Evolutionary conservation across 2,329 filamentous ascomycete genomes (phyloP), one percentile per base, ranked within the genome.

Genomic region (Trichoderma endophyticum): DNA sequence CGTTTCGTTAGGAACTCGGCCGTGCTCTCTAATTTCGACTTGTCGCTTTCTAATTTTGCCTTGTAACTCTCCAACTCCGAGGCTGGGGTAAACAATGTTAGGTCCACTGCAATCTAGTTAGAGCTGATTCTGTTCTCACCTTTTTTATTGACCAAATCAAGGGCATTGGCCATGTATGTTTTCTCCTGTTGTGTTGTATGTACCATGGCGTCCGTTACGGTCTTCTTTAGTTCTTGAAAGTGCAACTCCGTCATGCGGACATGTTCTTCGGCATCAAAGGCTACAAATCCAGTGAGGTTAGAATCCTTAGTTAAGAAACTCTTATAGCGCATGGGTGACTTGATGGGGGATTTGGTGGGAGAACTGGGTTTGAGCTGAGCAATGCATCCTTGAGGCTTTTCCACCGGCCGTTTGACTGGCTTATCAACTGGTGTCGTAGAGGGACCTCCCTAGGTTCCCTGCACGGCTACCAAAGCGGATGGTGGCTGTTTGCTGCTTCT

Each of bases 201-300:
- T 78, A 98, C 89, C 74, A 92, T 91, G 72, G 91, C 87, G 48
- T 54, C 48, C 48, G 48, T 14, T 54, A 54, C 48, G 48, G 48
- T 54, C 21, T 54, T 54, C 77, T 92, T 91, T 73, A 98, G 85
- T 72, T 87, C 85, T 62, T 88, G 86, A 78, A 94, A 94, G 77
- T 95, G 87, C 21, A 86, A 85, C 77, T 97, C 93, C 82, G 98
- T 91, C 73, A 90, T 88, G 74, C 91, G 90, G 75, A 98, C 87
- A 75, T 91, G 90, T 73, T 89, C 89, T 76, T 94, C 91, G 75
- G 94, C 90, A 80, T 98, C 94, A 87, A 92, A 95, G 77, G 88
- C 92, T 93, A 87, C 74, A 82, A 85, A 88, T 39, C 80, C 81
- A 77, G 84, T 86, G 75, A 88, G 83, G 86, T 93, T 91, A 90